Percentiles rank a stretch among this genome's conserved stretches.
phyloP scores from a whole-genome alignment of 108 stramenopile species.

The Pseudonitzschia delicatissima region DNA sequence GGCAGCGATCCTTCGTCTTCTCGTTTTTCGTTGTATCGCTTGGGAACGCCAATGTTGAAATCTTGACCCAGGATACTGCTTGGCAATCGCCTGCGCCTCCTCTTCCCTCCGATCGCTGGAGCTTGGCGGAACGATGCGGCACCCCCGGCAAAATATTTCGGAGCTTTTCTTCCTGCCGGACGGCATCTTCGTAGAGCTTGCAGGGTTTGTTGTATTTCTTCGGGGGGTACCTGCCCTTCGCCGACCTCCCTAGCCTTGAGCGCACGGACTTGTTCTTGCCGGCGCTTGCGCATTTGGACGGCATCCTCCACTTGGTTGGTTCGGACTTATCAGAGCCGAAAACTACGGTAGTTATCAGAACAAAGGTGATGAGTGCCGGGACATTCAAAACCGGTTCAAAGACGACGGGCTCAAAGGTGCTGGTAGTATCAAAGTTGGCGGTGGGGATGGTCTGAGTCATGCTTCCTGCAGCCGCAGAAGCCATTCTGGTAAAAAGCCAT shows the following conservation, averaged over 20 bases:
- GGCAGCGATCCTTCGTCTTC: constrained; percentile 6
- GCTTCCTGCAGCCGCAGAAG: background rate
- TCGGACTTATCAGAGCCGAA: constrained; percentile 42
- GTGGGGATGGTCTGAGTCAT: background rate
- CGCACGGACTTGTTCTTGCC: constrained; percentile 38
- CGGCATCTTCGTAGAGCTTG: constrained; percentile 50
- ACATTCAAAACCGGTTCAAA: constrained; percentile 67
- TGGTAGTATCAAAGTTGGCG: background rate
- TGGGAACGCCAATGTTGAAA: constrained; percentile 14
- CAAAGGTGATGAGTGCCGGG: constrained; percentile 55
- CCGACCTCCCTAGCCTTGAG: constrained; percentile 48
- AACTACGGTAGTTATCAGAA: constrained; percentile 52
- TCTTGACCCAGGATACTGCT: constrained; percentile 36
- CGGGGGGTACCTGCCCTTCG: constrained; percentile 18
- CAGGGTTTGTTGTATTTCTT: constrained; percentile 26
- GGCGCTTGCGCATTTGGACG: constrained; percentile 44
- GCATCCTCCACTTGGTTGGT: constrained; percentile 55
- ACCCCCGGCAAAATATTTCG: constrained; percentile 66
- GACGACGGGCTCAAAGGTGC: background rate
- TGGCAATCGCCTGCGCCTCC: constrained; percentile 44
- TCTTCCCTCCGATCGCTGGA: constrained; percentile 21
- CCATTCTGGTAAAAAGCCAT: no score
- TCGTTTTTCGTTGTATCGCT: constrained; percentile 4
- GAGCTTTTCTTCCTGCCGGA: constrained; percentile 46
- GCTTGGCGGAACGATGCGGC: constrained; percentile 54